These are phyloP conservation scores for Heritiera littoralis DNA, from an alignment of 345 rosid species.

Conservation along the genomic window DNA sequence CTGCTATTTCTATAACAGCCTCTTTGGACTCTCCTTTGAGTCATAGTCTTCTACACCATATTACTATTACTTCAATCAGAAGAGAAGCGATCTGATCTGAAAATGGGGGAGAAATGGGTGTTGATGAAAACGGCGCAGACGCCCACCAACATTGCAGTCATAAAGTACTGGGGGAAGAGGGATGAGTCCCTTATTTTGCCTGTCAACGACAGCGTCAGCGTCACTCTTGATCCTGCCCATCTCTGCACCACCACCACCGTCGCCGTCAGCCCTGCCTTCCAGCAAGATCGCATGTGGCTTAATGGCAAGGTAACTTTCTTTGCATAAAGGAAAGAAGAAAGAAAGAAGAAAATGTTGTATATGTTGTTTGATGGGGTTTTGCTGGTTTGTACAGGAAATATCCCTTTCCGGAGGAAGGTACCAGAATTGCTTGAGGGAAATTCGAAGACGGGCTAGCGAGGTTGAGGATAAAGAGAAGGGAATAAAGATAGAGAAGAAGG, in stretches of 20 bases:
- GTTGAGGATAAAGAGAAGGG: conserved; percentile 82
- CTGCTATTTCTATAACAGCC: no score
- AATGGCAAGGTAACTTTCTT: conserved; percentile 72
- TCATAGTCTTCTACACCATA: no score
- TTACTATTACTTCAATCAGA: not conserved
- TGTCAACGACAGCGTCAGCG: conserved; percentile 87
- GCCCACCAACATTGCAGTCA: conserved; percentile 97
- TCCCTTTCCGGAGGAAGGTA: conserved; percentile 90
- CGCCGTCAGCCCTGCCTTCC: conserved; percentile 81
- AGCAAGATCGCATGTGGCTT: conserved; percentile 97
- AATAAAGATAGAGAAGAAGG: conserved; percentile 71
- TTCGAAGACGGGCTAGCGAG: conserved; percentile 74
- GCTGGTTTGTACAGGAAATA: conserved; percentile 70
- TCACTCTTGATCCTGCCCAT: conserved; percentile 90
- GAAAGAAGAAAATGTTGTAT: not conserved
- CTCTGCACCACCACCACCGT: conserved; percentile 95
- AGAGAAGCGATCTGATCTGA: not conserved
- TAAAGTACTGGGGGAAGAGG: conserved; percentile 97
- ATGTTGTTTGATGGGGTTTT: not conserved
- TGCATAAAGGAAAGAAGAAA: no score
- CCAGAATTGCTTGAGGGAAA: conserved; percentile 85
- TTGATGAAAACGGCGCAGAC: conserved; percentile 83
- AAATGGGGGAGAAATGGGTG: conserved; percentile 74
- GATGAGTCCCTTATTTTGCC: conserved; percentile 90
- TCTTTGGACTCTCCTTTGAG: no score